Evolutionary conservation across 192 early-diverging fungal species (phyloP), one percentile per base, ranked within the genome.

Genomic region (Cetraspora pellucida): DNA sequence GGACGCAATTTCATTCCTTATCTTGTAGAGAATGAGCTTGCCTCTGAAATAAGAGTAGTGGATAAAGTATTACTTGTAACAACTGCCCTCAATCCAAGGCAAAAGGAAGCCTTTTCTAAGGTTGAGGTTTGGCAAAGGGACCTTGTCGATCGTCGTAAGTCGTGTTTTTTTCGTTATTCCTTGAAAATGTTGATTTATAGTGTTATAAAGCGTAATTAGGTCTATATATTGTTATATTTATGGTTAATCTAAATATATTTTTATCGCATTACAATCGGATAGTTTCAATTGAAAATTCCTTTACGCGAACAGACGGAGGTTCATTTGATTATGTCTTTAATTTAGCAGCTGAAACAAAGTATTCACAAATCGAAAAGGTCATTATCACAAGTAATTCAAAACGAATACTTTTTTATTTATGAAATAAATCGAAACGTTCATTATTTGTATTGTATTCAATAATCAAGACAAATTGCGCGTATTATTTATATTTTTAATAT

Each of bases 291-390:
- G 90, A 90, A 75, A 89, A 90, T 74, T 90, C 88, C 28, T 97
- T 94, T 81, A 85, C 85, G 16, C 83, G 86, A 45, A 85, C 88
- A 31, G 91, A 94, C 76, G 90, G 88, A 6, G 79, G 79, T 2
- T 77, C 84, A 45, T 98, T 91, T 84, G 97, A 98, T 84, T 95
- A 92, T 79, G 97, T 98, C 14, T 89, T 98, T 84, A 96, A 98
- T 83, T 88, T 94, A 78, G 97, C 95, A n/a, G 90, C 91, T 21
- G 97, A 98, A 81, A 94, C 91, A 65, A 97, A 97, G 78, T 98
- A 96, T 84, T 94, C 93, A 0, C 95, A 95, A 79, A 82, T 91
- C 0, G 86, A 91, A 17, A 90, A 90, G 72, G 95, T 94, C 45
- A 16, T n/a, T 66, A 46, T 13, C 59, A 23, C 5, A 54, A 19